Evolutionary conservation across 83 land plant genomes (phyloP), one percentile per base, ranked within the genome.

Genomic region (Thuja plicata): DNA sequence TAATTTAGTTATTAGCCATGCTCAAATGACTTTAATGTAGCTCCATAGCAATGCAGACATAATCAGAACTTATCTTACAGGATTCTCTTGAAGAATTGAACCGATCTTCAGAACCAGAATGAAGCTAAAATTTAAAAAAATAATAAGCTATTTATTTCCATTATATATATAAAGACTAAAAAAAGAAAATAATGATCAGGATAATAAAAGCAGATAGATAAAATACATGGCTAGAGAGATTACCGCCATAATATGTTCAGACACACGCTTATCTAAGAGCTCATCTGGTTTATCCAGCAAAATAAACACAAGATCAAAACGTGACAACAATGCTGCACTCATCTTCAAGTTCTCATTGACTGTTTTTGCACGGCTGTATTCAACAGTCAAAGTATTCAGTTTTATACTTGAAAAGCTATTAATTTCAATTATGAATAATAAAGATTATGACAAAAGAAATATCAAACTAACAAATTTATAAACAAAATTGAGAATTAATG

Each of bases 311-410:
- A 97, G 90, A 93, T 97, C 99, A 92, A 97, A 97, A 41, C 99
- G 94, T 48, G 99, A 97, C 87, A 97, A 91, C 7, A 97, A 94
- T 71, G 99, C 95, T 46, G 99, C 96, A 92, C 95, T 96, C 99
- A 98, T 98, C 91, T 97, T 98, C 90, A 98, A 90, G 88, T 98
- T 98, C 88, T 98, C 99, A 92, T 98, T 98, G 57, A 98, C 99
- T 41, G 99, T 98, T 91, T 98, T 98, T 87, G 99, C 97, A 74
- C 99, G 99, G 92, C 99, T 98, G 99, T 91, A 93, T 77, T 48
- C 73, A 35, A 55, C 85, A 83, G 30, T 83, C 85, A 83, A 41
- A 41, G 2, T 24, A 41, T 4, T 83, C 35, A 83, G 43, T 83
- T 83, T 27, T 15, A 84, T 86, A 71, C 50, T 32, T 46, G 21